Evolutionary conservation across 176 grass and related monocot species (phyloP), one percentile per base, ranked within the genome.

Genomic region (Themeda triandra): DNA sequence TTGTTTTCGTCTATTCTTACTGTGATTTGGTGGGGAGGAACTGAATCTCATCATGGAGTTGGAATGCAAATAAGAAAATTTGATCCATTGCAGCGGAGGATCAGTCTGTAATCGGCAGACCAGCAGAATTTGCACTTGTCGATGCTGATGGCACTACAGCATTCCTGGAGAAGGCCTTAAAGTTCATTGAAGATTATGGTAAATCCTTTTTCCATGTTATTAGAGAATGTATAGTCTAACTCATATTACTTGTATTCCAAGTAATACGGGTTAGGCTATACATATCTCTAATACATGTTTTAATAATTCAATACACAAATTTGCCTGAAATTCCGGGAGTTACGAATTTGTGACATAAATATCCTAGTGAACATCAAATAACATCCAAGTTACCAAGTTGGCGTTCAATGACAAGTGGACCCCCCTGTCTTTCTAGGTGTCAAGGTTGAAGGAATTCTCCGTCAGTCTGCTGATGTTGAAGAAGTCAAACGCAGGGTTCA

Each of bases 381-480:
- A 42, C 28, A 88, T 41, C 4, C 13, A 72, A 79, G 21, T 63
- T 69, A 75, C 32, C 60, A 40, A 63, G 56, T 75, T 48, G 5
- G 51, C 40, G 63, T 76, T 85, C 31, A 76, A 60, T 76, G 41
- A 85, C 3, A 32, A 71, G 62, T 42, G 13, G 6, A 76, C 1
- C 56, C 53, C 53, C 8, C 15, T 8, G 1, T 1, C 45, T 5
- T 71, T 87, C 10, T 81, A 97, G 95, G 95, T 86, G 84, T 91
- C 75, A 97, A 97, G 89, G 90, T 94, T 71, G 95, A 97, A 94
- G 95, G 95, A 81, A 91, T 97, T 65, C 88, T 97, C 65, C 87
- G 95, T 64, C 95, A 97, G 65, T 97, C 95, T 83, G 95, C 95
- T 87, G 95, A 97, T 82, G 95, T 97, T 79, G 95, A 97, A 97